A percentile compares a stretch with the other conserved stretches of the same genome.
Evolutionary conservation across 2,329 filamentous ascomycete species (phyloP).

Genomic region (Lecanicillium sp.): DNA sequence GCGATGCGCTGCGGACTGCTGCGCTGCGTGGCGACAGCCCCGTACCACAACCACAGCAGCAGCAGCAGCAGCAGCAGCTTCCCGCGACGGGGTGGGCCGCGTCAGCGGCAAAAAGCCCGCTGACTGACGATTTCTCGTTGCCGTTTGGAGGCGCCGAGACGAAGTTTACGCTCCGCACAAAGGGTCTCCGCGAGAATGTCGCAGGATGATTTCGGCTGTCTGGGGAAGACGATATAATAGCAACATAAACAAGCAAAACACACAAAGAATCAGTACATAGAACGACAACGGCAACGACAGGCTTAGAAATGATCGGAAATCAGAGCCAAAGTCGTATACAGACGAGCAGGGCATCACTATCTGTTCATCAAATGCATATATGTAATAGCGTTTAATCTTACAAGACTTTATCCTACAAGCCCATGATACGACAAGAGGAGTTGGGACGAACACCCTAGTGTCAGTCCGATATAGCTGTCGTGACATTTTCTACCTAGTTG

Average conservation of each 20-base stretch:
- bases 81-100: constrained; percentile 14
- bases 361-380: not conserved
- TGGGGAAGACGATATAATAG: too few relatives aligned
- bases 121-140: constrained; percentile 25
- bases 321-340: too few relatives aligned
- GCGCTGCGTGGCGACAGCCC: constrained; percentile 24
- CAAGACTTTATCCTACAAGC: too few relatives aligned
- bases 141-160: constrained; percentile 42
- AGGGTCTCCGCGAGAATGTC: constrained; percentile 48
- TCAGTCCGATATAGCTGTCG: too few relatives aligned
- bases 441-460: too few relatives aligned
- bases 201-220: constrained; percentile 20
- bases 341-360: not conserved
- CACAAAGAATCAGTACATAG: too few relatives aligned
- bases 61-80: constrained; percentile 3
- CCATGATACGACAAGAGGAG: too few relatives aligned
- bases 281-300: too few relatives aligned
- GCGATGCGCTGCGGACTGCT: constrained; percentile 36
- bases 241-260: too few relatives aligned
- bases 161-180: constrained; percentile 49
- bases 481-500: too few relatives aligned
- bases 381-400: constrained; percentile 7
- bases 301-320: too few relatives aligned
- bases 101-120: not conserved
- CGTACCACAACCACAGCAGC: constrained; percentile 8